Conservation (phyloP, 805 yeast genomes). For the Kluyveromyces siamensis region DNA sequence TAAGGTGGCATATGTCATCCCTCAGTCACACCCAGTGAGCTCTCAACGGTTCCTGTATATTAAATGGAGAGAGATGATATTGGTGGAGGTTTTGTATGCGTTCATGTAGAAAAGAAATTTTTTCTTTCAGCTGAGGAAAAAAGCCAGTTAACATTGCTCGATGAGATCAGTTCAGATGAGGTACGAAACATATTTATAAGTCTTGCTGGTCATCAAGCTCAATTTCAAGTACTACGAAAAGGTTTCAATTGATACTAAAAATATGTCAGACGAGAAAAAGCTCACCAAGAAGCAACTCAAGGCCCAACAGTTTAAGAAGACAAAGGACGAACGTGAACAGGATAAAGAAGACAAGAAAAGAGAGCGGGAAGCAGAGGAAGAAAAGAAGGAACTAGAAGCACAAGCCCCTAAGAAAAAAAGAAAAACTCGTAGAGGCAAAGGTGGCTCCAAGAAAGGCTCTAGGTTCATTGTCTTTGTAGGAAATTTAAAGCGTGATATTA, state of each 20-base stretch:
- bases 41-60: too few species aligned
- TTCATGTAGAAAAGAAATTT: too few species aligned
- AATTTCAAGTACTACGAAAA: too few species aligned
- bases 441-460: slow-evolving; percentile 49
- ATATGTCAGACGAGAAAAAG: slow-evolving; percentile 20
- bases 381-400: slow-evolving; percentile 15
- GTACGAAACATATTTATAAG: neutral
- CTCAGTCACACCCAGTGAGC: too few species aligned
- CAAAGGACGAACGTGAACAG: slow-evolving; percentile 22
- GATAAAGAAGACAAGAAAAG: slow-evolving; percentile 13
- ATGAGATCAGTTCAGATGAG: slow-evolving; percentile 1
- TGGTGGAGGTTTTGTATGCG: neutral
- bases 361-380: slow-evolving; percentile 22
- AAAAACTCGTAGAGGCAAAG: slow-evolving; percentile 71
- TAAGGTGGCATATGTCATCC: too few species aligned
- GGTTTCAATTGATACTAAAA: neutral
- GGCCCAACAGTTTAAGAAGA: slow-evolving; percentile 27
- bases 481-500: slow-evolving; percentile 67
- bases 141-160: neutral
- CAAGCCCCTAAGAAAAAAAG: slow-evolving; percentile 48
- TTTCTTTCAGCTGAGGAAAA: neutral
- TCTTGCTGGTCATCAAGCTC: neutral
- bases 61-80: too few species aligned
- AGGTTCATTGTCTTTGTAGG: slow-evolving; percentile 86
- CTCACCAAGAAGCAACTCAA: slow-evolving; percentile 30